Evolutionary conservation across 257 asterid species (phyloP), one percentile per base, ranked within the genome.

Genomic region (Verbascum thapsus): DNA sequence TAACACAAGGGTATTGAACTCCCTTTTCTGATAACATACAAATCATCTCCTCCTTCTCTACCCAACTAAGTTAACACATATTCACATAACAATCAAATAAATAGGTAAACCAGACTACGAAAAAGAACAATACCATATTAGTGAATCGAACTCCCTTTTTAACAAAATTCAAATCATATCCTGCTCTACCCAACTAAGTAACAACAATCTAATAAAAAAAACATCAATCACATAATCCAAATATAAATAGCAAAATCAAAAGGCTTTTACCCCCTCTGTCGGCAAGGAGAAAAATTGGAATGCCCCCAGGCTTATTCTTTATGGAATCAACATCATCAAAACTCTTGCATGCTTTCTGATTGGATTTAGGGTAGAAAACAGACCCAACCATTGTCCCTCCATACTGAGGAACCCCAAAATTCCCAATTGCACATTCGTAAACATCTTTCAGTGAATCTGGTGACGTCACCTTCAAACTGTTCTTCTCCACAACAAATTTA

Each of bases 401-500:
- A 66, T 92, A 92, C 43, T 87, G 82, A 53, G 99, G 97, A 47
- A 92, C 89, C 68, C 99, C 97, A 69, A 92, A 92, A 79, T 92
- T 89, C 79, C 99, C 99, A 75, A 92, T 92, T 38, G 97, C 97
- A 60, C 94, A 83, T 67, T 89, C 97, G 44, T 89, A 78, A 38
- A 82, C 90, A 50, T 69, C 84, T 62, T 74, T 92, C 49, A 92
- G 60, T 1, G 90, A 75, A 7, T 73, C 84, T 1, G 99, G 99
- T 3, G 96, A 82, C 1, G 99, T 80, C 44, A 92, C 81, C 77
- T 77, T 89, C 87, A 92, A 74, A 69, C 89, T 89, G 58, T 89
- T 92, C 86, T 89, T 92, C 83, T 92, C 99, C 69, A 92, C 99
- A 3, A 92, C 95, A 58, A 92, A 92, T 74, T 95, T 87, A 4